phyloP scores from a whole-genome alignment of 2,329 filamentous ascomycete species.

The Paecilomyces dactylethromorphus region DNA sequence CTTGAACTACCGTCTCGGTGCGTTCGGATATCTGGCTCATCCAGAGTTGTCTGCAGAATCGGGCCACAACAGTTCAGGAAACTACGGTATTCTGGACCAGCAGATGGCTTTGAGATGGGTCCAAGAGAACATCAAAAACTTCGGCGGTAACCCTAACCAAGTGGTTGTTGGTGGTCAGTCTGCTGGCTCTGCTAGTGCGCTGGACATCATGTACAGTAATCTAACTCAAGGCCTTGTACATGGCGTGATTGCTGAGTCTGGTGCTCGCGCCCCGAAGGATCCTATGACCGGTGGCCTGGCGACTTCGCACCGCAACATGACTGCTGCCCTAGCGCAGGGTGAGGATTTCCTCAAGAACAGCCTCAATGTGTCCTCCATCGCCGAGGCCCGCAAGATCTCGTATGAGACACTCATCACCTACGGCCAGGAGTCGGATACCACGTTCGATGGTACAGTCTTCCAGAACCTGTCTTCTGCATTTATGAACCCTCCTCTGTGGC shows the following conservation, averaged over 20 bases:
- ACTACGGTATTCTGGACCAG: conserved; percentile 21
- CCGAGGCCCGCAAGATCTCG: conserved; percentile 33
- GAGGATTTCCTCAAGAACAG: conserved; percentile 27
- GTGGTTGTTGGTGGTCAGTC: conserved; percentile 23
- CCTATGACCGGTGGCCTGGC: conserved; percentile 19
- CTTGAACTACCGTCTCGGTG: conserved; percentile 21
- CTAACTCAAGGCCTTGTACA: conserved; percentile 15
- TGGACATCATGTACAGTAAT: conserved; percentile 19
- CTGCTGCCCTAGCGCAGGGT: conserved; percentile 12
- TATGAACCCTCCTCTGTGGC: conserved; percentile 18
- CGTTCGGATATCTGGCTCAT: conserved; percentile 19
- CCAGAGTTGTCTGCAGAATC: conserved; percentile 17
- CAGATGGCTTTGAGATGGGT: conserved; percentile 16
- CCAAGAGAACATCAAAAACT: conserved; percentile 13
- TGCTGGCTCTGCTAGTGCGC: conserved; percentile 21
- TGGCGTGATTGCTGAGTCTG: conserved; percentile 25
- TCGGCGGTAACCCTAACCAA: conserved; percentile 16
- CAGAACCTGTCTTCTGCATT: conserved; percentile 10
- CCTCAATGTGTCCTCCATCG: conserved; percentile 34
- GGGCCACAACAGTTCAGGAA: conserved; percentile 21
- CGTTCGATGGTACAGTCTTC: conserved; percentile 16
- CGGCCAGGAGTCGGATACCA: conserved; percentile 13
- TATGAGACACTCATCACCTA: conserved; percentile 27
- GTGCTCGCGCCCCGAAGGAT: conserved; percentile 22
- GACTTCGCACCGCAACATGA: conserved; percentile 17